Percentiles rank a stretch among this genome's conserved stretches.
Conservation (phyloP, 2,329 filamentous ascomycete genomes). For the Aureobasidium vineae region DNA sequence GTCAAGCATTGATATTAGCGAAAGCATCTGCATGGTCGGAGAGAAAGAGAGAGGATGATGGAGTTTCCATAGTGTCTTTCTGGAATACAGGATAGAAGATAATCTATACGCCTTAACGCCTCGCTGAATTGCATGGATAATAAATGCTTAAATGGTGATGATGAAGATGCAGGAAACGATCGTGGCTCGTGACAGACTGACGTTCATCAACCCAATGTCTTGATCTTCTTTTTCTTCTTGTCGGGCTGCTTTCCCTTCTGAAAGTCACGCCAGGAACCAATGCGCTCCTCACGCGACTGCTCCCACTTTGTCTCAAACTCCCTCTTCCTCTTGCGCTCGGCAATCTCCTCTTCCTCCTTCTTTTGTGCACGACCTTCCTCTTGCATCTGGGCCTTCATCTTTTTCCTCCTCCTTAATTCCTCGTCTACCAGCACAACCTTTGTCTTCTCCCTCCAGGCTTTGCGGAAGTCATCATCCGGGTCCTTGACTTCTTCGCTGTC, state of each 20-base stretch:
- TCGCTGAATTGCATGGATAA: not conserved
- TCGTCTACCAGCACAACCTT: conserved; percentile 89
- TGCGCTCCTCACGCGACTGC: conserved; percentile 82
- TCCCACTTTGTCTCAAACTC: conserved; percentile 97
- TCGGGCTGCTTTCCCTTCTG: conserved; percentile 59
- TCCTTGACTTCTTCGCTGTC: conserved; percentile 80
- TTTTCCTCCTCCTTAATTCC: conserved; percentile 77
- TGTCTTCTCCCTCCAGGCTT: conserved; percentile 86
- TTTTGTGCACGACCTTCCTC: conserved; percentile 90
- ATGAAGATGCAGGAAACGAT: not conserved
- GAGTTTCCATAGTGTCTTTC: not conserved
- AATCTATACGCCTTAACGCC: conserved; percentile 19
- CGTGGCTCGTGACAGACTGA: not conserved
- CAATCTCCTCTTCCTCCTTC: conserved; percentile 79
- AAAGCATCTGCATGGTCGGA: not conserved
- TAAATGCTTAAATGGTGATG: not conserved
- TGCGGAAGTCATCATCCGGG: conserved; percentile 71
- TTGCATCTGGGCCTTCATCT: conserved; percentile 92
- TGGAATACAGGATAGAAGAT: not conserved
- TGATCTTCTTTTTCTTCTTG: conserved; percentile 49
- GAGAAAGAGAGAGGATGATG: not conserved
- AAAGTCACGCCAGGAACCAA: conserved; percentile 91
- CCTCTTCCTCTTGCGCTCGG: conserved; percentile 60
- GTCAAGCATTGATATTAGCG: not conserved
- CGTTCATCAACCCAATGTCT: conserved; percentile 48